Evolutionary conservation across 2,329 filamentous ascomycete genomes (phyloP).

Genomic region (Trichoderma semiorbis): DNA sequence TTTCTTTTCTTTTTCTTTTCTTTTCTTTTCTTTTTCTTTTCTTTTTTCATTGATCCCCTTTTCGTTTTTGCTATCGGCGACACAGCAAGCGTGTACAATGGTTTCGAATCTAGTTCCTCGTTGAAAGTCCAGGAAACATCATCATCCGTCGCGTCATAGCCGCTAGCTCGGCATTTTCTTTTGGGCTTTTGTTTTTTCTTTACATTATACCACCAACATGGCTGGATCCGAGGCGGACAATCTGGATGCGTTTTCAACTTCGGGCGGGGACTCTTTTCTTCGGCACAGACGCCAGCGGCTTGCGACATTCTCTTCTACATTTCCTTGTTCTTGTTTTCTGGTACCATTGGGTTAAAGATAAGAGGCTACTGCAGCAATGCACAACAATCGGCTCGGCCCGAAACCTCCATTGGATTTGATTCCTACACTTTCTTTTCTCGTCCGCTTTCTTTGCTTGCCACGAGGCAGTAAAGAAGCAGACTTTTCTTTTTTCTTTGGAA

Average conservation of each 20-base stretch:
- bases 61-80: conserved; percentile 36
- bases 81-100: conserved; percentile 42
- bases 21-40: not conserved
- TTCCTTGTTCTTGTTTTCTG: conserved; percentile 25
- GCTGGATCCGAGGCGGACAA: conserved; percentile 51
- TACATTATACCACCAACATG: conserved; percentile 46
- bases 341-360: conserved; percentile 41
- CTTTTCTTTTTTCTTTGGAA: conserved; percentile 18
- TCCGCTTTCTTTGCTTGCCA: conserved; percentile 29
- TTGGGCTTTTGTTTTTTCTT: conserved; percentile 37
- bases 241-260: conserved; percentile 51
- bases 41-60: conserved; percentile 34
- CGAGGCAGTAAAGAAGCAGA: conserved; percentile 33
- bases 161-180: conserved; percentile 46
- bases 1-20: conserved; percentile 20
- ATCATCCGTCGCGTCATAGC: conserved; percentile 37
- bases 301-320: conserved; percentile 35
- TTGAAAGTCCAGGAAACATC: conserved; percentile 35
- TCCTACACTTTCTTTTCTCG: conserved; percentile 30
- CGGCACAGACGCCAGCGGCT: conserved; percentile 41
- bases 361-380: conserved; percentile 65
- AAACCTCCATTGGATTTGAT: conserved; percentile 43
- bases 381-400: conserved; percentile 48
- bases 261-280: conserved; percentile 42
- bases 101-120: conserved; percentile 33